Evolutionary conservation across 352 stramenopile species (phyloP).

Genomic region (Pythium folliculosum): DNA sequence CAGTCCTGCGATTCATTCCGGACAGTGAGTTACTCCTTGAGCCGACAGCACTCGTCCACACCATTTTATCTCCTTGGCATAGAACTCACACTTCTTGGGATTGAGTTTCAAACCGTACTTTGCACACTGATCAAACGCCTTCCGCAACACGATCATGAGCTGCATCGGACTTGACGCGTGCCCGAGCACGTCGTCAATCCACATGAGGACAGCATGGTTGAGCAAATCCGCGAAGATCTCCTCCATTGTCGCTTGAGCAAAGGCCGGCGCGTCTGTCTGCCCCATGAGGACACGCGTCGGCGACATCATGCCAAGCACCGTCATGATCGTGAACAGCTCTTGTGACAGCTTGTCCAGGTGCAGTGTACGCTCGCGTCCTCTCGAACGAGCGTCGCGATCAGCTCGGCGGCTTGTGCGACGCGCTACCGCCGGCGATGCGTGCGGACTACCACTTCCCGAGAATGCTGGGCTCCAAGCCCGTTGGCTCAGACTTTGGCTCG

Average conservation of each 20-base stretch:
- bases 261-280: slow-evolving; percentile 22
- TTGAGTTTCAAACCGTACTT: slow-evolving; percentile 39
- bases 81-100: slow-evolving; percentile 39
- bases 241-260: slow-evolving; percentile 24
- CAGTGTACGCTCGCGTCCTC: background rate
- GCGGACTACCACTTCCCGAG: too few relatives aligned
- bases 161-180: slow-evolving; percentile 17
- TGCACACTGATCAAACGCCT: slow-evolving; percentile 20
- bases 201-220: slow-evolving; percentile 24
- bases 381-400: too few relatives aligned
- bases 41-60: slow-evolving; percentile 31
- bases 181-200: slow-evolving; percentile 35
- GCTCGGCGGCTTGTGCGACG: too few relatives aligned
- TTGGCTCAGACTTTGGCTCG: too few relatives aligned
- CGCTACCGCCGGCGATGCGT: too few relatives aligned
- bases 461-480: too few relatives aligned
- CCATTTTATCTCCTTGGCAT: slow-evolving; percentile 24
- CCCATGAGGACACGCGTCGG: slow-evolving; percentile 29
- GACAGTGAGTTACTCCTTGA: slow-evolving; percentile 22
- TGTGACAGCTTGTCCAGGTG: slow-evolving; percentile 14
- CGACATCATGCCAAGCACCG: slow-evolving; percentile 17
- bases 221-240: slow-evolving; percentile 26
- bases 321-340: slow-evolving; percentile 30
- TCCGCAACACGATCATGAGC: slow-evolving; percentile 23
- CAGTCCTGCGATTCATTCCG: slow-evolving; percentile 30